Base-by-base conservation (phyloP, 1,284 basidiomycete species). In the Ganoderma sinense region DNA sequence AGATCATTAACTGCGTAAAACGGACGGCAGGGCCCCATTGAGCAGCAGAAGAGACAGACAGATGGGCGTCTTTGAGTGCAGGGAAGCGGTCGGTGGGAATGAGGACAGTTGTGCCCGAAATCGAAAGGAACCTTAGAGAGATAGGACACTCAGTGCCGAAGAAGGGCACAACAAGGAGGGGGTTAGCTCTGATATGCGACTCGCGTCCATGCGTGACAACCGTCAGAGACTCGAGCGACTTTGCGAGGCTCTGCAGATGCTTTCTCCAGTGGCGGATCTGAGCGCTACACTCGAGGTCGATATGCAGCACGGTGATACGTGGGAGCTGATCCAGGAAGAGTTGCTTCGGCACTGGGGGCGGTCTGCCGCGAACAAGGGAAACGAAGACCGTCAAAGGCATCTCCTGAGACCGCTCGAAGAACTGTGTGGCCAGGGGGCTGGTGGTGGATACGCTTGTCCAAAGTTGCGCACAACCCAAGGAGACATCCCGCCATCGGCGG, bases 401-500 rank as follows among this genome's bases (percentile, higher is more conserved):
- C 18, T 7, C 48, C 3, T 40, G 26, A 8, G 59, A 63, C 39
- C 63, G 67, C 18, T n/a, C 8, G 13, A 41, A 36, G 26, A 65
- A 69, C 23, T 23, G 10, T 4, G 40, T 31, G 1, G 62, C 67
- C 2, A 45, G 26, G 2, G 45, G 5, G 5, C 45, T 56, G 16
- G 7, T 4, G 4, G 31, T 29, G 6, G 39, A 41, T 18, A 66
- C 43, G 53, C 61, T 18, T 16, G 64, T 48, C 68, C 68, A 69
- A 1, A 69, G 64, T 13, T 31, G 18, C 8, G 69, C 20, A 43
- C 20, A 56, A 2, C 23, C 40, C 2, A 70, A 56, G 1, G 69
- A 62, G 29, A 53, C 53, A 11, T 18, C 26, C 20, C 70, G 67
- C 70, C 70, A 71, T 11, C 13, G 61, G 20, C 31, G 61, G 56